Evolutionary conservation across 2,329 filamentous ascomycete genomes (phyloP).

Genomic region (Nothopassalora personata): DNA sequence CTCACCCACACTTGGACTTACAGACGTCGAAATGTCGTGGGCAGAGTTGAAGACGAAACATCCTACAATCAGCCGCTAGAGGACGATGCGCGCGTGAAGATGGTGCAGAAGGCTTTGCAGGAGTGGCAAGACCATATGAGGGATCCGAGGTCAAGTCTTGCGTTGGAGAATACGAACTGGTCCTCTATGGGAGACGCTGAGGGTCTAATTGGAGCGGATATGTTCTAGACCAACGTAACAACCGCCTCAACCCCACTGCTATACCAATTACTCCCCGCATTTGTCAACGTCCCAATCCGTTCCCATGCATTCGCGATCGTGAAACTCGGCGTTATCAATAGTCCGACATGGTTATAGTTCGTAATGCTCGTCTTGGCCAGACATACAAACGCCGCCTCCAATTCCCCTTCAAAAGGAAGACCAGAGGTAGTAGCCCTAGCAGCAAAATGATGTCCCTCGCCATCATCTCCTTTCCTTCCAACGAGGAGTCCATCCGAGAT

Average conservation of each 20-base stretch:
- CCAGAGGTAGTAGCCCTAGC: not conserved
- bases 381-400: slow-evolving; percentile 1
- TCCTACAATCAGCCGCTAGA: too few species aligned
- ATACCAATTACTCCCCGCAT: not conserved
- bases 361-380: not conserved
- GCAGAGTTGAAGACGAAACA: too few species aligned
- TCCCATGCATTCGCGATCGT: not conserved
- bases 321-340: not conserved
- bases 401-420: not conserved
- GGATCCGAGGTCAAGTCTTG: too few species aligned
- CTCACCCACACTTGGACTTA: not conserved
- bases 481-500: slow-evolving; percentile 3
- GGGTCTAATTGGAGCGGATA: too few species aligned
- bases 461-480: not conserved
- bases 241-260: not conserved
- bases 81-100: too few species aligned
- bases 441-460: not conserved
- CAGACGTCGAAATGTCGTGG: too few species aligned
- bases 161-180: too few species aligned
- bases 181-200: too few species aligned
- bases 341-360: not conserved
- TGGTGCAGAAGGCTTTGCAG: too few species aligned
- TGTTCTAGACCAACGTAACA: not conserved
- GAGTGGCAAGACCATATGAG: too few species aligned
- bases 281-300: not conserved